These are phyloP conservation scores for Russula emetica DNA, from an alignment of 768 basidiomycete genomes.

Conservation along the genomic window DNA sequence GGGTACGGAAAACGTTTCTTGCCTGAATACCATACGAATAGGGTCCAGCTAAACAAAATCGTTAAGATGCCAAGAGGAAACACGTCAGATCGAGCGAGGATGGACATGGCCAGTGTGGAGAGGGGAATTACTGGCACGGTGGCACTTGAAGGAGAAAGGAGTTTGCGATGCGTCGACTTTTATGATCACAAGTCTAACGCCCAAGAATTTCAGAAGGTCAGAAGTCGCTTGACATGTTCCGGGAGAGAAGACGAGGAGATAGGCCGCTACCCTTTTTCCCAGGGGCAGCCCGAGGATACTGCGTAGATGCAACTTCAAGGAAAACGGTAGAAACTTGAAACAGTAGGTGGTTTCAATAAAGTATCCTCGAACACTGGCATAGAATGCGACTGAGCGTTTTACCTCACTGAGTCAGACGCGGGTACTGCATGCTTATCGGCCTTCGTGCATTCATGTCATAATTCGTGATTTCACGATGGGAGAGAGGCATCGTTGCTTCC, in stretches of 20 bases:
- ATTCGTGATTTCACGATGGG: background rate
- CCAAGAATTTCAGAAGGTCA: background rate
- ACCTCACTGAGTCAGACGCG: no score
- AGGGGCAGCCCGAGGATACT: no score
- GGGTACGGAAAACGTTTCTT: conserved; percentile 1
- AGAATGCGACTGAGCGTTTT: background rate
- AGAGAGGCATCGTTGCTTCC: background rate
- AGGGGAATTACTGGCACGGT: background rate
- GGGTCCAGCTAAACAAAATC: background rate
- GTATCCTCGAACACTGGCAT: background rate
- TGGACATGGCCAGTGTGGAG: background rate
- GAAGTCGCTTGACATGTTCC: background rate
- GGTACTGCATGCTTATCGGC: background rate
- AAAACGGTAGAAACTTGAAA: background rate
- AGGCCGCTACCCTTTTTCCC: background rate
- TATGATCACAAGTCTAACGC: background rate
- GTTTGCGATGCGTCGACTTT: background rate
- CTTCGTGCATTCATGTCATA: background rate
- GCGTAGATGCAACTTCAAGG: background rate
- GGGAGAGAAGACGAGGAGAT: background rate
- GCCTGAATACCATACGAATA: background rate
- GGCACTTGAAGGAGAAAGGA: background rate
- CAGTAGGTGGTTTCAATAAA: background rate
- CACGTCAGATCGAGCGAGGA: background rate
- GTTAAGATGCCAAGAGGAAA: background rate